These are phyloP conservation scores for Coemansia pectinata DNA, from an alignment of 192 early-diverging fungal species.

Conservation along the genomic window DNA sequence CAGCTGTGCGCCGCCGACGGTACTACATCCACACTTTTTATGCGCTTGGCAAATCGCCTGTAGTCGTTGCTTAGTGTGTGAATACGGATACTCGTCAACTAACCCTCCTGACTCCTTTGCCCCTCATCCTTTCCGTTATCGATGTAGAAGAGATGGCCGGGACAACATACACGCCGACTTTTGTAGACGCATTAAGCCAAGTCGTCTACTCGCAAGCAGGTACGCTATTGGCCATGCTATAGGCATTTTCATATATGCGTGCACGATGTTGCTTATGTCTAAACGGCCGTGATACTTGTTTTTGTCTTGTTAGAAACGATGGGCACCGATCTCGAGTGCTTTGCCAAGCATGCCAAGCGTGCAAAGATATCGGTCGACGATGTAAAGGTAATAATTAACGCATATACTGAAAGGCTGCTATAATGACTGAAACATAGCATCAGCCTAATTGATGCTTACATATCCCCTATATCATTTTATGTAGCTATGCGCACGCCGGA, in stretches of 20 bases:
- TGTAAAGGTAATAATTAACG: slow-evolving; percentile 21
- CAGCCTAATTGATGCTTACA: not conserved
- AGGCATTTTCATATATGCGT: not conserved
- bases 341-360: slow-evolving; percentile 52
- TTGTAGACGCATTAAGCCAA: slow-evolving; percentile 46
- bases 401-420: not conserved
- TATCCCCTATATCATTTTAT: not conserved
- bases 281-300: not conserved
- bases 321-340: slow-evolving; percentile 46
- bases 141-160: slow-evolving; percentile 26
- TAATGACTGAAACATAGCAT: not conserved
- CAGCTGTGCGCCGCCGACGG: slow-evolving; percentile 38
- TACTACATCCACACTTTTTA: slow-evolving; percentile 1
- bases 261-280: not conserved
- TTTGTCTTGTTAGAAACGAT: slow-evolving; percentile 25
- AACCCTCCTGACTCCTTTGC: slow-evolving; percentile 1
- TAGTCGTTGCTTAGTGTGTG: not conserved
- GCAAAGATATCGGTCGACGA: slow-evolving; percentile 52
- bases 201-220: slow-evolving; percentile 43
- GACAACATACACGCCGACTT: slow-evolving; percentile 28
- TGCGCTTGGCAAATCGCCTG: not conserved
- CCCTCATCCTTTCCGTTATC: not conserved
- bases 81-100: not conserved
- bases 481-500: slow-evolving; percentile 47
- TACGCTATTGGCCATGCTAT: not conserved